phyloP scores from a whole-genome alignment of 164 flowering plant genomes.

The Piper betle region DNA sequence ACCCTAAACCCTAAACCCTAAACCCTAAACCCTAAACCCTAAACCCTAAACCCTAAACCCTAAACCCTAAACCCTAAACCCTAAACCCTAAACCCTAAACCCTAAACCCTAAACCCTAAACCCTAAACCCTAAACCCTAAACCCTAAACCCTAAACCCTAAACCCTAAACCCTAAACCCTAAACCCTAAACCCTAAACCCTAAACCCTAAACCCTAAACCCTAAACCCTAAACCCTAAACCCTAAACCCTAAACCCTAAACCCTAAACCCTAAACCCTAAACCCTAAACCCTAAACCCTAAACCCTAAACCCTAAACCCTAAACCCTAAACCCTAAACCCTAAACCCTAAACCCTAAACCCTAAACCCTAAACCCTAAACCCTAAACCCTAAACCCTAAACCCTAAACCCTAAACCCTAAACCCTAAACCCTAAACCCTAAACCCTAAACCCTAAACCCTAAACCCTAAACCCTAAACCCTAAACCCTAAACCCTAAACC shows the following conservation, averaged over 20 bases:
- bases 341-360: neutral
- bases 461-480: neutral
- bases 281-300: slow-evolving; percentile 2
- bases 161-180: neutral
- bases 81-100: slow-evolving; percentile 1
- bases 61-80: slow-evolving; percentile 1
- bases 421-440: slow-evolving; percentile 1
- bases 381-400: neutral
- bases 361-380: neutral
- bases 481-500: neutral
- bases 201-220: neutral
- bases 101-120: slow-evolving; percentile 1
- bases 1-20: slow-evolving; percentile 5
- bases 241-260: slow-evolving; percentile 1
- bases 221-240: neutral
- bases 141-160: neutral
- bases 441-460: slow-evolving; percentile 1
- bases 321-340: neutral
- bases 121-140: neutral
- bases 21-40: slow-evolving; percentile 3
- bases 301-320: slow-evolving; percentile 1
- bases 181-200: neutral
- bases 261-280: slow-evolving; percentile 1
- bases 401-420: neutral
- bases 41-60: slow-evolving; percentile 1